Base-by-base conservation (phyloP, 768 basidiomycete species). In the Lyophyllum atratum region DNA sequence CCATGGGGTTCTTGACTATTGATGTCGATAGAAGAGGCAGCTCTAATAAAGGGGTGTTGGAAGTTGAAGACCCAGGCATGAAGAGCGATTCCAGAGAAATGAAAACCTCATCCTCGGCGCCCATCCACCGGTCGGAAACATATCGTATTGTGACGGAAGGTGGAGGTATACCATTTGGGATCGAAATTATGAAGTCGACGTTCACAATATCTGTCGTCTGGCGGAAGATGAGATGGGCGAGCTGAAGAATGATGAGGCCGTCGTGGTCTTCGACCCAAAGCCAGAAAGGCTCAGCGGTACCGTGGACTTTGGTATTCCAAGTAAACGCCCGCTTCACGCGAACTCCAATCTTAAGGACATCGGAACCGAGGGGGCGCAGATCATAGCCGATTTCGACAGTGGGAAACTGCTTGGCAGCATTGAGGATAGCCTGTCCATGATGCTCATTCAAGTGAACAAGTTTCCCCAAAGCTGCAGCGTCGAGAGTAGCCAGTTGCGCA, bases 181-280 rank as follows among this genome's bases (percentile, higher is more conserved):
- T 80, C 0, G 93, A 84, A 52, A 98, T 85, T 45, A 92, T 76
- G 66, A 98, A 98, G 49, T 92, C 87, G 29, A 88, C 74, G 34
- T 86, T 77, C 31, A 95, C 59, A 4, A 66, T 47, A 0, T 80
- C 73, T 1, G 89, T 91, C 17, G 81, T 78, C 59, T 85, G 82
- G 43, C 89, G 87, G 59, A 98, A 83, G 31, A 86, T 64, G 24
- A 95, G 72, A 64, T 90, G 86, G 0, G 86, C 76, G 52, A 90
- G 80, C 66, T 96, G 95, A 11, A 95, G 81, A 64, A 98, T 95
- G 34, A 81, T 81, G n/a, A 81, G 61, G n/a, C 86, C 89, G 31
- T 89, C 82, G 34, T 87, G 80, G 65, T 95, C 93, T 73, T 98
- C 95, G 2, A 97, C 76, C 97, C 97, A 98, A 28, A 99, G 71